phyloP scores from a whole-genome alignment of 2,329 filamentous ascomycete genomes.

The Diaporthe sp. region DNA sequence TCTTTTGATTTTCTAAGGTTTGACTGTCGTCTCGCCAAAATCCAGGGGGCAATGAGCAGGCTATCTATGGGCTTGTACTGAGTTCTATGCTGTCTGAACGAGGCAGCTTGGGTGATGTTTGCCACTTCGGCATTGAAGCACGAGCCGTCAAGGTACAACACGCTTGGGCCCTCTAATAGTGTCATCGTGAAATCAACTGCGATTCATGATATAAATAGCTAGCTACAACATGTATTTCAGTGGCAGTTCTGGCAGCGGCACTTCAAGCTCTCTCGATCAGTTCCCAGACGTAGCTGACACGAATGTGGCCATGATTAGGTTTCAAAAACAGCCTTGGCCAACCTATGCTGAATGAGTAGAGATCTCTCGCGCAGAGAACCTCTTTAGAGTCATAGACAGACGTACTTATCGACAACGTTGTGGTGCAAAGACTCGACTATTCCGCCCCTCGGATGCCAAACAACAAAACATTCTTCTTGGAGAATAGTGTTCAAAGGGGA shows the following conservation, averaged over 20 bases:
- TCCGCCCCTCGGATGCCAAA: background rate
- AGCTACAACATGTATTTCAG: background rate
- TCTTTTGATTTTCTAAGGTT: background rate
- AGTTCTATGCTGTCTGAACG: background rate
- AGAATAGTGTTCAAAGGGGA: background rate
- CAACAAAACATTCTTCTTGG: background rate
- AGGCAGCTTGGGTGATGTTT: background rate
- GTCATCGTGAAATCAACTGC: background rate
- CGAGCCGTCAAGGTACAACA: too few relatives aligned
- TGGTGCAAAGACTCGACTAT: background rate
- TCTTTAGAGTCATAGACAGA: background rate
- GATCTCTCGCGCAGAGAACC: background rate
- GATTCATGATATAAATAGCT: background rate
- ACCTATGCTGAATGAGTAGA: background rate
- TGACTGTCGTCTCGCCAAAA: background rate
- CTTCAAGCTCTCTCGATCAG: background rate
- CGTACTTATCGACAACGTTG: too few relatives aligned
- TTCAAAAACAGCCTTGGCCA: background rate
- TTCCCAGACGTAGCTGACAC: background rate
- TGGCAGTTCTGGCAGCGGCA: background rate
- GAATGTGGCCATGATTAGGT: background rate
- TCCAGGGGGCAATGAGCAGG: background rate
- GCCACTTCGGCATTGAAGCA: background rate
- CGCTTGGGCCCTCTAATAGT: background rate
- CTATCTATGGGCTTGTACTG: background rate